Evolutionary conservation across 202 grass and related monocot genomes (phyloP).

Genomic region (Hordeum pubiflorum): DNA sequence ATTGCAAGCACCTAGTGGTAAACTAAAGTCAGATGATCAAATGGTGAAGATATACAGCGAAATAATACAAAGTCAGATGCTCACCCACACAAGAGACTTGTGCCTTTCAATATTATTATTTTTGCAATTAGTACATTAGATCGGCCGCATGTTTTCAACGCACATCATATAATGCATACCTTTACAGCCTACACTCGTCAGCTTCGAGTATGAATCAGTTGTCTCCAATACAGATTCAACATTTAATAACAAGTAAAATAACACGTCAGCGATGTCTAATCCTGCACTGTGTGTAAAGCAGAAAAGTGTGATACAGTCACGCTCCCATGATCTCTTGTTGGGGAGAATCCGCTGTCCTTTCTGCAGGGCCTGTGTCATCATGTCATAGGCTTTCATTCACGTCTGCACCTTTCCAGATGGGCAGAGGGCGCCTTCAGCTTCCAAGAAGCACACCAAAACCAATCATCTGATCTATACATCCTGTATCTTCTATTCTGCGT

Average conservation of each 20-base stretch:
- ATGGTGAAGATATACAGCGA: neutral
- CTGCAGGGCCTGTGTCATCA: conserved; percentile 22
- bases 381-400: conserved; percentile 18
- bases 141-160: neutral
- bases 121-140: conserved; percentile 10
- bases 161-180: neutral
- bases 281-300: conserved; percentile 18
- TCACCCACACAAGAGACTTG: neutral
- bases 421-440: conserved; percentile 13
- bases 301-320: neutral
- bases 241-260: neutral
- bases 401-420: conserved; percentile 25
- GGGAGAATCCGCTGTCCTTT: conserved; percentile 23
- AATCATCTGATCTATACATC: conserved; percentile 58
- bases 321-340: conserved; percentile 18
- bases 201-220: neutral
- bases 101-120: neutral
- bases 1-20: too few species aligned
- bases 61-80: neutral
- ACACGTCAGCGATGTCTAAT: conserved; percentile 27
- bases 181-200: conserved; percentile 24
- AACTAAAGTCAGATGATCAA: too few species aligned
- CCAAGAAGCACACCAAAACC: conserved; percentile 23
- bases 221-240: neutral
- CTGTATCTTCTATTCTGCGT: conserved; percentile 38